Evolutionary conservation across 2,329 filamentous ascomycete species (phyloP), one percentile per base, ranked within the genome.

Genomic region (Sordariomycetes sp.): DNA sequence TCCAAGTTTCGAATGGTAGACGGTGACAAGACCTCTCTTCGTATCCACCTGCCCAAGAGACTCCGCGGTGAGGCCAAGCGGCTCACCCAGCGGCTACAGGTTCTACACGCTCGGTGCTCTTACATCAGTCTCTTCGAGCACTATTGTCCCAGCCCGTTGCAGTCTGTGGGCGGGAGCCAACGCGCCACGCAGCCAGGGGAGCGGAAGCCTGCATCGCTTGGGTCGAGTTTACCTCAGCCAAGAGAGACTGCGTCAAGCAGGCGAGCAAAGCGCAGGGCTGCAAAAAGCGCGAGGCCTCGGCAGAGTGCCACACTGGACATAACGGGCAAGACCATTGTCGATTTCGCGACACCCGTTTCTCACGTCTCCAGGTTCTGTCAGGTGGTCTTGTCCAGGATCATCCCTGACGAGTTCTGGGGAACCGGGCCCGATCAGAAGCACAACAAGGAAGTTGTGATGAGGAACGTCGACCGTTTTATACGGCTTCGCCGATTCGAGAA

Each of bases 361-460:
- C 78, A 82, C 53, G 87, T 97, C 2, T 95, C 91, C 3, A 86
- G 89, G 0, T 97, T 95, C 65, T 96, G 90, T 67, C 87, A 86
- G 65, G 86, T 89, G 2, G 84, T 86, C 0, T 66, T 96, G 34
- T 74, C 74, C 22, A 87, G 80, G 59, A 72, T 96, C 17, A 78
- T 99, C 32, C 92, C 95, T 0, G 73, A 76, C 51, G 79, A 75
- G 2, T 86, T 96, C 58, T 95, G 88, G 83, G 90, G 91, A 0
- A 62, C 66, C 20, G 80, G 78, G 1, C 66, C 76, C 1, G 68
- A 70, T 0, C 77, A 78, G 39, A 57, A 62, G 5, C 72, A 80
- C 54, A 96, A 96, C 71, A 77, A 80, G 60, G 66, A 67, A 0
- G 64, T 72, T 0, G 69, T 96, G 36, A 72, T 90, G 65, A 76